Evolutionary conservation across 2,329 filamentous ascomycete genomes (phyloP), one percentile per base, ranked within the genome.

Genomic region (Huntiella omanensis): DNA sequence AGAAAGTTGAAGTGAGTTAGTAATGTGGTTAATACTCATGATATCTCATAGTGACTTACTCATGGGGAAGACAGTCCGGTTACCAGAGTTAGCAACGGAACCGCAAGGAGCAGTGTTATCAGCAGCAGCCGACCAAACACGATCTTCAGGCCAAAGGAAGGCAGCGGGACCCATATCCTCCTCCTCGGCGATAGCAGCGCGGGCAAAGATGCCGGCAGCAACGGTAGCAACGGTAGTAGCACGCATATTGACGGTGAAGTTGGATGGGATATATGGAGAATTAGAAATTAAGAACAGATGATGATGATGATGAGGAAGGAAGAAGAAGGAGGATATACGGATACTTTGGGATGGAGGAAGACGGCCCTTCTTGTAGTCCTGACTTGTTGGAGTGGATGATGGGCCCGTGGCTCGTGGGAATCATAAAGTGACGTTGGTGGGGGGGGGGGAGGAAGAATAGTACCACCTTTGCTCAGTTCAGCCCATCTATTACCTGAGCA

Each of bases 81-180:
- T 71, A 0, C 57, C 58, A 2, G 65, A 60, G 1, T 62, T 59
- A 12, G 63, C 60, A 8, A 60, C 58, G 8, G 70, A 73, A 45
- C 74, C 73, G 53, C 75, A 78, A 0, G 74, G 74, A 5, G 66
- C 62, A 4, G 56, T 69, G 53, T 76, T 76, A 54, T 77, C 73
- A 34, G 65, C 58, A 10, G 63, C 62, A 28, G 65, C 68, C 43
- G 62, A 62, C 72, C 73, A 79, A 36, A 62, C 59, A 44, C 73
- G 63, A 56, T 77, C 72, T 11, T 62, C 55, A 3, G 73, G 74
- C 73, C 73, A 78, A 58, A 77, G 61, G 55, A 78, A 75, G 7
- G 69, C 70, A 15, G 71, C 71, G 5, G 72, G 71, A 8, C 72
- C 73, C 60, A 65, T 64, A 33, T 59, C 55, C n/a, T 56, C 52